These are phyloP conservation scores for Aphanomyces stellatus DNA, from an alignment of 352 stramenopile genomes.

Conservation along the genomic window DNA sequence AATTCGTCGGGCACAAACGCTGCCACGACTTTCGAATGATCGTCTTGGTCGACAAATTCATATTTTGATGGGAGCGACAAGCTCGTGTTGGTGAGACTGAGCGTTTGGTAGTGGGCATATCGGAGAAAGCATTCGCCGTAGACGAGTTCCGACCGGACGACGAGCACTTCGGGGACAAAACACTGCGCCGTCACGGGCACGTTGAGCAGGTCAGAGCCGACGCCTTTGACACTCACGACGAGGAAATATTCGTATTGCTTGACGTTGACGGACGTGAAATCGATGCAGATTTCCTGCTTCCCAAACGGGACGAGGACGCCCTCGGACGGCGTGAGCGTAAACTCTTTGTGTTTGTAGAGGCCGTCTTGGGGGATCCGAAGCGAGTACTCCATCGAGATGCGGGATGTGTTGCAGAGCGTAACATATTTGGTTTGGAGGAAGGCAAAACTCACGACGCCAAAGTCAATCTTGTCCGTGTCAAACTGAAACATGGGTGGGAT, in stretches of 20 bases:
- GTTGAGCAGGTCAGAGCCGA: constrained; percentile 84
- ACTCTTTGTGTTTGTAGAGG: constrained; percentile 85
- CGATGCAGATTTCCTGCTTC: constrained; percentile 71
- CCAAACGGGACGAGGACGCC: constrained; percentile 78
- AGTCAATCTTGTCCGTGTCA: constrained; percentile 85
- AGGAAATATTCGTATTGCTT: constrained; percentile 90
- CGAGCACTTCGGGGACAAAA: constrained; percentile 63
- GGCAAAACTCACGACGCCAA: constrained; percentile 87
- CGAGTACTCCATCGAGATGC: constrained; percentile 87
- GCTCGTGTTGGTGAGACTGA: constrained; percentile 85
- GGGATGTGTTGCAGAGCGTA: constrained; percentile 89
- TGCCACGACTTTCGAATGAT: constrained; percentile 75
- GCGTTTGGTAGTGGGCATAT: constrained; percentile 83
- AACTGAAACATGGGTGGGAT: constrained; percentile 92
- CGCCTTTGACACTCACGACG: constrained; percentile 84
- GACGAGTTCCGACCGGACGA: constrained; percentile 65
- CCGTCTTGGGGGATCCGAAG: constrained; percentile 89
- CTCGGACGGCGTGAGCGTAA: constrained; percentile 64
- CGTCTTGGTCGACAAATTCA: constrained; percentile 85
- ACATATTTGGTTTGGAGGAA: constrained; percentile 71
- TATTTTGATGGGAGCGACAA: constrained; percentile 72
- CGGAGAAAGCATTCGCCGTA: constrained; percentile 88
- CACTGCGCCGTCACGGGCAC: constrained; percentile 87
- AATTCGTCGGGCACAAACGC: constrained; percentile 62
- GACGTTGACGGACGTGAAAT: constrained; percentile 82